Evolutionary conservation across 2,329 filamentous ascomycete species (phyloP).

Genomic region (Arachnomyces sp.): DNA sequence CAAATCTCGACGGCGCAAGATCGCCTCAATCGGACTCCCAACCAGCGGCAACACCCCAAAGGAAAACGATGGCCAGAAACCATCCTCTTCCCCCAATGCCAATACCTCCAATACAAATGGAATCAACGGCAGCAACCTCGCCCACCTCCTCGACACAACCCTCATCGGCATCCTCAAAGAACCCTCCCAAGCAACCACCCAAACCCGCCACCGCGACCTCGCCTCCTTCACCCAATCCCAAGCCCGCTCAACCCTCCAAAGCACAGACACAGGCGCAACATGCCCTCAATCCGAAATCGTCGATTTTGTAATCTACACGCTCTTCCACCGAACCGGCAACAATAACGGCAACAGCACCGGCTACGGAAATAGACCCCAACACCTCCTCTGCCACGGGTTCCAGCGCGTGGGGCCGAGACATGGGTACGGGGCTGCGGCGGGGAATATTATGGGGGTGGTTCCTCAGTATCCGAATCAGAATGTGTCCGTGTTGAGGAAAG

Average conservation of each 20-base stretch:
- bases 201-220: slow-evolving; percentile 47
- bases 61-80: slow-evolving; percentile 2
- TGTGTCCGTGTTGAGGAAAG: slow-evolving; percentile 57
- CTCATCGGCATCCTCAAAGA: slow-evolving; percentile 51
- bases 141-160: slow-evolving; percentile 57
- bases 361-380: slow-evolving; percentile 52
- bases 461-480: slow-evolving; percentile 60
- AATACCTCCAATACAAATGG: slow-evolving; percentile 1
- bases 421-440: slow-evolving; percentile 28
- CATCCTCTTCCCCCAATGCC: background rate
- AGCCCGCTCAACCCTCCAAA: slow-evolving; percentile 22
- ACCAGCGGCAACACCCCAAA: slow-evolving; percentile 7
- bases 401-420: slow-evolving; percentile 39
- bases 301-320: slow-evolving; percentile 66
- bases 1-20: slow-evolving; percentile 41
- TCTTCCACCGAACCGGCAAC: slow-evolving; percentile 55
- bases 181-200: slow-evolving; percentile 21
- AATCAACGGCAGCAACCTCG: slow-evolving; percentile 29
- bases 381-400: slow-evolving; percentile 79
- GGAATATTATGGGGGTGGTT: slow-evolving; percentile 57
- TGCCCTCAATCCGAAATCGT: slow-evolving; percentile 55
- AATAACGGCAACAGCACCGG: too few species aligned
- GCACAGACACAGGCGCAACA: slow-evolving; percentile 29
- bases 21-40: slow-evolving; percentile 28
- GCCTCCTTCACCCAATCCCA: slow-evolving; percentile 56